phyloP scores from a whole-genome alignment of 2,329 filamentous ascomycete species.

The Sporothrix luriei region DNA sequence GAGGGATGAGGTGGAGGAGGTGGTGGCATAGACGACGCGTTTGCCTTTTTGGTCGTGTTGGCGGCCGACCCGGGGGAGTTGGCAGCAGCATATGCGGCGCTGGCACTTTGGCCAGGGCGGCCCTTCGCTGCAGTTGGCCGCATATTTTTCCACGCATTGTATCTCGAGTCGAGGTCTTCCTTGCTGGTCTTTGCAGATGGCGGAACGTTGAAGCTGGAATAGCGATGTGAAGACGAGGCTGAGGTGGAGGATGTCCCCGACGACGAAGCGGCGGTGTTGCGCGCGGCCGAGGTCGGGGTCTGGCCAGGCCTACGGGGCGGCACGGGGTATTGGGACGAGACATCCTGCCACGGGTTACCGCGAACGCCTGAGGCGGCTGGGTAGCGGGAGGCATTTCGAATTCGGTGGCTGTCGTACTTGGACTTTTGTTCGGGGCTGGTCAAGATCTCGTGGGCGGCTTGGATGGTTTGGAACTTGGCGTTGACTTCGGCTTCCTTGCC shows the following conservation, averaged over 20 bases:
- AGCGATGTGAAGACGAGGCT: slow-evolving; percentile 36
- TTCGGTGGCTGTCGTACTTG: slow-evolving; percentile 57
- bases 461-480: slow-evolving; percentile 81
- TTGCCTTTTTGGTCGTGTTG: slow-evolving; percentile 33
- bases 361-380: slow-evolving; percentile 57
- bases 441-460: slow-evolving; percentile 78
- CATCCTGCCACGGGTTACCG: slow-evolving; percentile 61
- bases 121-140: slow-evolving; percentile 35
- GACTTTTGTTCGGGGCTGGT: slow-evolving; percentile 54
- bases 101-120: slow-evolving; percentile 37
- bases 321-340: slow-evolving; percentile 53
- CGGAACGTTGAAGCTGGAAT: slow-evolving; percentile 36
- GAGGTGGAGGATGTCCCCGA: slow-evolving; percentile 33
- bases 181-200: slow-evolving; percentile 34
- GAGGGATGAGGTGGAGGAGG: slow-evolving; percentile 44
- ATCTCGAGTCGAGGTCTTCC: slow-evolving; percentile 37
- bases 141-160: slow-evolving; percentile 46
- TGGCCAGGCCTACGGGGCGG: slow-evolving; percentile 44
- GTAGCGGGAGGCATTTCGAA: slow-evolving; percentile 45
- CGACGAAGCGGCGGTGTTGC: slow-evolving; percentile 34
- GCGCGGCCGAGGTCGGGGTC: slow-evolving; percentile 35
- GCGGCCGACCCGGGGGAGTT: slow-evolving; percentile 22
- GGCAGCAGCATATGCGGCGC: slow-evolving; percentile 33
- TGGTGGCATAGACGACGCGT: slow-evolving; percentile 37
- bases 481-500: slow-evolving; percentile 79